Percentiles rank a stretch among this genome's conserved stretches.
Evolutionary conservation across 257 asterid genomes (phyloP).

Genomic region (Salvia miltiorrhiza): DNA sequence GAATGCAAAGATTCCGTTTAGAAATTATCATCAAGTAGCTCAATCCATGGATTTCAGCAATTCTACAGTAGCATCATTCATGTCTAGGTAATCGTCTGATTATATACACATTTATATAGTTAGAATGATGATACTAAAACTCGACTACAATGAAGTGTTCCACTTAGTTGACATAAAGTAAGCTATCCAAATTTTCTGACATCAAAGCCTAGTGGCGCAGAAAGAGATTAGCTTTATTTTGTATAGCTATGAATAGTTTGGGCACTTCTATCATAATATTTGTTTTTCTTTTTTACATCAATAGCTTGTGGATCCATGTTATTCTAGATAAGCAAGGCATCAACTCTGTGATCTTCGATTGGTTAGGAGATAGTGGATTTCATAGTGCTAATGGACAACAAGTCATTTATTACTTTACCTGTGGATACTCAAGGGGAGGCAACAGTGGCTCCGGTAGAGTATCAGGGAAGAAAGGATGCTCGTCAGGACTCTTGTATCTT

Average conservation of each 20-base stretch:
- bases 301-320: background rate
- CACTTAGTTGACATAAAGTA: too few relatives aligned
- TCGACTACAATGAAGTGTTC: background rate
- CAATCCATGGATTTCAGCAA: background rate
- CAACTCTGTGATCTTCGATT: background rate
- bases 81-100: too few relatives aligned
- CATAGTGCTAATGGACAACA: background rate
- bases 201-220: background rate
- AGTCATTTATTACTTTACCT: slow-evolving; percentile 36
- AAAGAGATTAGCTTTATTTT: background rate
- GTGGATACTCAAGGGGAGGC: slow-evolving; percentile 87
- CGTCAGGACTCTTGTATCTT: slow-evolving; percentile 86
- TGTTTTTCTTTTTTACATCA: background rate
- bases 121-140: background rate
- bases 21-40: background rate
- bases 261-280: too few relatives aligned
- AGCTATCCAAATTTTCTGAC: background rate
- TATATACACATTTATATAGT: background rate
- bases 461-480: slow-evolving; percentile 88
- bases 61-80: background rate
- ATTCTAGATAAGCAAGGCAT: background rate
- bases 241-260: background rate
- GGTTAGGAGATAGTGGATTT: background rate
- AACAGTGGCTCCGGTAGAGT: slow-evolving; percentile 59
- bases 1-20: background rate